Base-by-base conservation (phyloP, 345 rosid species). In the Acer saccharum region DNA sequence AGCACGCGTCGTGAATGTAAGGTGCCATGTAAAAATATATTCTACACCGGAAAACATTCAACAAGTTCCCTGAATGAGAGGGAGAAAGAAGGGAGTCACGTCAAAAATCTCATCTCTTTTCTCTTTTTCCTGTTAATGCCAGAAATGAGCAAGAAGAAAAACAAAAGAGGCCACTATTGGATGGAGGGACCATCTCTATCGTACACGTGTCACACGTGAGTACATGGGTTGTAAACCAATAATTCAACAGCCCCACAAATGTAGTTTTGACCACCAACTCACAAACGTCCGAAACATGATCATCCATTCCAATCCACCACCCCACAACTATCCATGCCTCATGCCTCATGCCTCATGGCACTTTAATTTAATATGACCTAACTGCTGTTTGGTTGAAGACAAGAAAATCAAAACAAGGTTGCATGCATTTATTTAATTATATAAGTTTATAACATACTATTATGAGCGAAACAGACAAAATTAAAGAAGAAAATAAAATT, bases 201-300 rank as follows among this genome's bases (percentile, higher is more conserved):
- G 84, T 74, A 76, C 79, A 81, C 84, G 84, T 83, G 84, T 78
- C 85, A 11, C 75, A 73, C 75, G 79, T 77, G 79, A 77, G 65
- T 58, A 8, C 14, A 39, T 69, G 87, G 78, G 82, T 9, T 82
- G 81, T 54, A 48, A 62, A 11, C 83, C 85, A 79, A 81, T 77
- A 81, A 75, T 83, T 73, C 78, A 67, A 17, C 10, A 7, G 73
- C 44, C 67, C 83, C 82, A 81, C 75, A 43, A 12, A 10, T 3
- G 21, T 58, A 69, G 83, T 78, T 80, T 76, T 76, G 82, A 71
- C 81, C 77, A 41, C 65, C 52, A 10, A 4, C 6, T 6, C 65
- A 75, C 75, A 23, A 72, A 71, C 66, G 25, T 25, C 73, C 17
- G 21, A 68, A 48, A 48, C 25, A 57, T 62, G 13, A 57, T 68